Conservation (phyloP, 345 rosid genomes). For the Capsella bursapastoris region DNA sequence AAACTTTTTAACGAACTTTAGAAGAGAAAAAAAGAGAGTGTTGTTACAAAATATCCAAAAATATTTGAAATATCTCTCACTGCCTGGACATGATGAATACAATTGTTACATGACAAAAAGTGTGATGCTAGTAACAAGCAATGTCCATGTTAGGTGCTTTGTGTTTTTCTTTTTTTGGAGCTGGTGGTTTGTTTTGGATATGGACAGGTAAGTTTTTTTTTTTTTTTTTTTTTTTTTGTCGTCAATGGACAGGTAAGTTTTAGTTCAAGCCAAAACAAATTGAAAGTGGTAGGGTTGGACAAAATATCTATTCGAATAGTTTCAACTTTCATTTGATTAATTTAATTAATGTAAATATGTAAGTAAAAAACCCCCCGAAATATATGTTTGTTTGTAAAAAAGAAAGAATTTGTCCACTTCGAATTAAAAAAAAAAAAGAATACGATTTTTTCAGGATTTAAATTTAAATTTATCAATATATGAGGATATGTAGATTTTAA, state of each 20-base stretch:
- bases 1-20: slow-evolving; percentile 16
- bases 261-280: neutral
- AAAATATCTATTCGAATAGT: neutral
- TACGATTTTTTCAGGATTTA: too few species aligned
- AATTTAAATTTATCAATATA: too few species aligned
- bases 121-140: neutral
- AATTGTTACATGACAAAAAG: neutral
- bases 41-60: neutral
- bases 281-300: neutral
- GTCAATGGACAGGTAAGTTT: neutral
- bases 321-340: too few species aligned
- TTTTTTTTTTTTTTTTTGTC: too few species aligned
- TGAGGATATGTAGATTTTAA: too few species aligned
- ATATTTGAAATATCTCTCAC: neutral
- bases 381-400: too few species aligned
- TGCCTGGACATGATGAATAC: too few species aligned
- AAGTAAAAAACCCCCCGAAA: too few species aligned
- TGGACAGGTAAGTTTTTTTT: neutral
- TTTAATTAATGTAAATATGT: too few species aligned
- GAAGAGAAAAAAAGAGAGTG: neutral
- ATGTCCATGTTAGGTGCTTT: neutral
- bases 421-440: too few species aligned
- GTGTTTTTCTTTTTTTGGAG: neutral
- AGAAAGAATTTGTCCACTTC: too few species aligned
- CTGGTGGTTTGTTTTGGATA: neutral